Conservation (phyloP, 495 filamentous ascomycete species). For the Xylaria venustula region DNA sequence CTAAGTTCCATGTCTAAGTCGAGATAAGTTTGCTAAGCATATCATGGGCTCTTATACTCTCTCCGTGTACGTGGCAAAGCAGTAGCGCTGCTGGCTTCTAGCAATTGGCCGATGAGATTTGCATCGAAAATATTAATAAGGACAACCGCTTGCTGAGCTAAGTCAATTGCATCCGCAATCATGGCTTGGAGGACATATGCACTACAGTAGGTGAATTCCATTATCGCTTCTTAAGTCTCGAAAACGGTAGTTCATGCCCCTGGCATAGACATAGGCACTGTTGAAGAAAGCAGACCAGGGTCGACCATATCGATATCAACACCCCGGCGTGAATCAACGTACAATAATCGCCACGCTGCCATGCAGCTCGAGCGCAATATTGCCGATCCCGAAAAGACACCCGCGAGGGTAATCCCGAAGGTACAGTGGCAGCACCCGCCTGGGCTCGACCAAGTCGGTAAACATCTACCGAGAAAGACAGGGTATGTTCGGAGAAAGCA, state of each 20-base stretch:
- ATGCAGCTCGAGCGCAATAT: slow-evolving; percentile 35
- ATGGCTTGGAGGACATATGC: slow-evolving; percentile 75
- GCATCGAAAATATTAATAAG: slow-evolving; percentile 36
- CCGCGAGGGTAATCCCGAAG: slow-evolving; percentile 16
- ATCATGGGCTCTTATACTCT: slow-evolving; percentile 74
- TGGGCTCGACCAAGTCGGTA: no score
- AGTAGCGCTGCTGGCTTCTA: slow-evolving; percentile 69
- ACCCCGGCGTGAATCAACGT: slow-evolving; percentile 70
- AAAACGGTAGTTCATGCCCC: slow-evolving; percentile 79
- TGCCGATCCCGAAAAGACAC: slow-evolving; percentile 32
- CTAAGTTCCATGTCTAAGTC: no score
- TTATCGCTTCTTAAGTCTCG: slow-evolving; percentile 78
- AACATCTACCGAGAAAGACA: not conserved
- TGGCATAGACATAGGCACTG: slow-evolving; percentile 73
- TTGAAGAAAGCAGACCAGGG: slow-evolving; percentile 50
- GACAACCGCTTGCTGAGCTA: not conserved
- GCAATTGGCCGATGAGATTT: slow-evolving; percentile 81
- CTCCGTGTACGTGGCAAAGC: slow-evolving; percentile 69
- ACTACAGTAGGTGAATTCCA: slow-evolving; percentile 67
- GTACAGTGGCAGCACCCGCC: not conserved
- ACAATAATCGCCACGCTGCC: slow-evolving; percentile 31
- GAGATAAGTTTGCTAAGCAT: slow-evolving; percentile 72
- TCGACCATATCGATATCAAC: slow-evolving; percentile 62
- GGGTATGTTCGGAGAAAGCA: not conserved
- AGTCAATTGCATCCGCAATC: slow-evolving; percentile 60